A percentile compares a stretch with the other conserved stretches of the same genome.
Evolutionary conservation across 495 filamentous ascomycete genomes (phyloP).

Genomic region (Staphylotrichum longicolle): DNA sequence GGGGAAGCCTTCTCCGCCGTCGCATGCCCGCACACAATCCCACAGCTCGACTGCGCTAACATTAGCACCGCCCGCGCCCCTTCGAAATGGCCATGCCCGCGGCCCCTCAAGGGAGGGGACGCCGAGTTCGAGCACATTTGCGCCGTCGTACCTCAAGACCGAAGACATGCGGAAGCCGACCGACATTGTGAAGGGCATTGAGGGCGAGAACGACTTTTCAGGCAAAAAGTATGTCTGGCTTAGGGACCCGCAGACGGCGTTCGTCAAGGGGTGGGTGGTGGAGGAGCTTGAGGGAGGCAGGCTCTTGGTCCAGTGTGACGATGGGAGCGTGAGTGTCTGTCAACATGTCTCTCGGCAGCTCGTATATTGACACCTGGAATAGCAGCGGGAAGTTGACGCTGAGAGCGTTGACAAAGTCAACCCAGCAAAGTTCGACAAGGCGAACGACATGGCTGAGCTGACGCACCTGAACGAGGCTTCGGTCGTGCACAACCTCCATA

Average conservation of each 20-base stretch:
- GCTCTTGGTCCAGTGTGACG: conserved; percentile 86
- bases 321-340: conserved; percentile 70
- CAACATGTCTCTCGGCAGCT: neutral
- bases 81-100: conserved; percentile 46
- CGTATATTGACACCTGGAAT: conserved; percentile 29
- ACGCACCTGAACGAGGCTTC: conserved; percentile 97
- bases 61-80: conserved; percentile 33
- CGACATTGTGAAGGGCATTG: conserved; percentile 72
- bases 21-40: conserved; percentile 45
- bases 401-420: conserved; percentile 97
- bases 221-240: conserved; percentile 99
- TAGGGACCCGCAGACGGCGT: conserved; percentile 78
- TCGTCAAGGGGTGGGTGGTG: conserved; percentile 87
- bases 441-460: conserved; percentile 97
- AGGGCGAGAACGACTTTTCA: conserved; percentile 97
- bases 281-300: conserved; percentile 67
- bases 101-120: conserved; percentile 60
- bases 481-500: conserved; percentile 94
- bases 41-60: conserved; percentile 33
- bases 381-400: conserved; percentile 83
- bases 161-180: conserved; percentile 65
- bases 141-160: conserved; percentile 89
- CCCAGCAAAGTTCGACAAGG: conserved; percentile 98
- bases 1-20: conserved; percentile 33
- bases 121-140: conserved; percentile 72